Conservation (phyloP, 1,284 basidiomycete genomes). For the Leccinum solheimii region DNA sequence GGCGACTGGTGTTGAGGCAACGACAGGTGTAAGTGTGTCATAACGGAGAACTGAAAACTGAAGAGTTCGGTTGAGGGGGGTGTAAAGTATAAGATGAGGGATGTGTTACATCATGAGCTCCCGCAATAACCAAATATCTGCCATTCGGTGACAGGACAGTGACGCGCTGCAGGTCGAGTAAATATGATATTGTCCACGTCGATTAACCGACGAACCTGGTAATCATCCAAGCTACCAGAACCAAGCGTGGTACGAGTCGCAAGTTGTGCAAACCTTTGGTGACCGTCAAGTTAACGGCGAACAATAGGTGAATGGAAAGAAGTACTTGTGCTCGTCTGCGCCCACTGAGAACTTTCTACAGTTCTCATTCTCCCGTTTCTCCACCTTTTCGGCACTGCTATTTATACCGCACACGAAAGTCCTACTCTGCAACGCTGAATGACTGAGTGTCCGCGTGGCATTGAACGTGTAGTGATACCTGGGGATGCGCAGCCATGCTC, state of each 20-base stretch:
- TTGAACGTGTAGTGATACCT: constrained; percentile 44
- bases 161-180: constrained; percentile 62
- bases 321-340: constrained; percentile 42
- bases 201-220: constrained; percentile 58
- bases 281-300: constrained; percentile 11
- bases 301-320: not conserved
- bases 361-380: constrained; percentile 75
- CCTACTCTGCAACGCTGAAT: constrained; percentile 39
- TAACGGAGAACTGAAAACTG: constrained; percentile 71
- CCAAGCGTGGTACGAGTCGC: constrained; percentile 63
- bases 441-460: not conserved
- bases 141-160: constrained; percentile 71
- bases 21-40: constrained; percentile 58
- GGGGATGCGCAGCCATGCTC: constrained; percentile 77
- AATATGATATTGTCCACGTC: not conserved
- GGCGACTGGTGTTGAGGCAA: constrained; percentile 47
- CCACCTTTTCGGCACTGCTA: constrained; percentile 62
- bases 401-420: constrained; percentile 84
- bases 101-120: constrained; percentile 56
- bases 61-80: constrained; percentile 19
- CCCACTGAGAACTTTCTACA: constrained; percentile 70
- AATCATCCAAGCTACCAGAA: constrained; percentile 67
- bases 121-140: constrained; percentile 60
- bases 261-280: constrained; percentile 52
- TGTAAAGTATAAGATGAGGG: not conserved